Percentiles rank a stretch among this genome's conserved stretches.
These are phyloP conservation scores for Helminthosporium solani DNA, from an alignment of 2,329 filamentous ascomycete genomes.

Conservation along the genomic window DNA sequence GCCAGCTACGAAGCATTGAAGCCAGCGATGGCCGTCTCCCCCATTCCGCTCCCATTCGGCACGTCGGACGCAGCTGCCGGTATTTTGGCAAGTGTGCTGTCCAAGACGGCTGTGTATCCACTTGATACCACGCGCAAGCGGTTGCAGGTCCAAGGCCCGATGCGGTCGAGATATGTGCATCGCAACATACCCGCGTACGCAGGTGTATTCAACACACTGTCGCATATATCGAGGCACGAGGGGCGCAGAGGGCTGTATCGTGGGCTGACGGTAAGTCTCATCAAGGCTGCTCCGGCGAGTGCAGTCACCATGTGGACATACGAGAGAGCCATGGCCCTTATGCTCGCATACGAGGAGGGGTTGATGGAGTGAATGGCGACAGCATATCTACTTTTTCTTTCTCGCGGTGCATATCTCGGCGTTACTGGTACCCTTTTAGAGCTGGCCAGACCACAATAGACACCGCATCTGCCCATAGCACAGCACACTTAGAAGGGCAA, in stretches of 20 bases:
- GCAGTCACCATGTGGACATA: conserved; percentile 96
- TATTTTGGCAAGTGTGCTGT: conserved; percentile 72
- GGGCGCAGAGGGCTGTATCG: conserved; percentile 81
- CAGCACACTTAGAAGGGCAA: background rate
- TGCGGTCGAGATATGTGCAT: conserved; percentile 74
- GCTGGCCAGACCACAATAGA: too few relatives aligned
- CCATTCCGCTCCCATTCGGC: conserved; percentile 66
- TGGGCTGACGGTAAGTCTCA: conserved; percentile 80
- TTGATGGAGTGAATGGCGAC: conserved; percentile 4
- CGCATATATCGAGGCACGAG: conserved; percentile 68
- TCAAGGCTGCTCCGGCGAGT: conserved; percentile 93
- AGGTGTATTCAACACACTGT: conserved; percentile 65
- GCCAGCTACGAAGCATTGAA: conserved; percentile 77
- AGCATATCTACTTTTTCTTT: background rate
- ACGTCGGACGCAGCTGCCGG: conserved; percentile 83
- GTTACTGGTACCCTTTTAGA: too few relatives aligned
- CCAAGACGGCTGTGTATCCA: conserved; percentile 90
- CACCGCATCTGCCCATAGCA: too few relatives aligned
- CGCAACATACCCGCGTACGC: conserved; percentile 84
- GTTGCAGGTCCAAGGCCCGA: conserved; percentile 93
- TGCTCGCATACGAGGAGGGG: conserved; percentile 45
- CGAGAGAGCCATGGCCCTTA: conserved; percentile 67
- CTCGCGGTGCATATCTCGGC: background rate
- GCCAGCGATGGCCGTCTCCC: conserved; percentile 45
- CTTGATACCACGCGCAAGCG: conserved; percentile 90